phyloP scores from a whole-genome alignment of 169 alveolate genomes.

The Plasmodium inui region DNA sequence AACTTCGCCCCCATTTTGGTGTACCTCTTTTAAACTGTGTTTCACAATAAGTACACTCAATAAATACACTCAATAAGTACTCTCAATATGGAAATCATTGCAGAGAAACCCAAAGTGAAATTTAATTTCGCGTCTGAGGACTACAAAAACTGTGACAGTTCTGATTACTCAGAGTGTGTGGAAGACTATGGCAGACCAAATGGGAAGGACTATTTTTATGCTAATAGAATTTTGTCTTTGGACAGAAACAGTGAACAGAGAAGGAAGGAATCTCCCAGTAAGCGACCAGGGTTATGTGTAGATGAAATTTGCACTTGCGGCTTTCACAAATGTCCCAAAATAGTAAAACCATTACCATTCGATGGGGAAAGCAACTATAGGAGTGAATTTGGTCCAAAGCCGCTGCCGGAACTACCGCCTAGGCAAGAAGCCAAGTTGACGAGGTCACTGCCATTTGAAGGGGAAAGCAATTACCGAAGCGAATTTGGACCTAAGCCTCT shows the following conservation, averaged over 20 bases:
- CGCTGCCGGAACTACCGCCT: conserved; percentile 73
- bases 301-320: conserved; percentile 84
- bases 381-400: conserved; percentile 78
- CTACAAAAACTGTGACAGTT: conserved; percentile 5
- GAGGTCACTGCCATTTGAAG: conserved; percentile 78
- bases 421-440: conserved; percentile 53
- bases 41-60: conserved; percentile 13
- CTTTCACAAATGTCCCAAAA: conserved; percentile 78
- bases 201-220: conserved; percentile 17
- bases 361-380: conserved; percentile 79
- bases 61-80: conserved; percentile 28
- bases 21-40: conserved; percentile 3
- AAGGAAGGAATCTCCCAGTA: conserved; percentile 79
- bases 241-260: conserved; percentile 77
- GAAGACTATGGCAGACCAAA: conserved; percentile 10
- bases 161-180: conserved; percentile 10
- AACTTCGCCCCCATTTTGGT: not conserved
- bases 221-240: conserved; percentile 35
- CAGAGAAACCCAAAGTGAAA: conserved; percentile 56
- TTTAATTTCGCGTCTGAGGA: conserved; percentile 46
- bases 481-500: conserved; percentile 81
- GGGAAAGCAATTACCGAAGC: conserved; percentile 74
- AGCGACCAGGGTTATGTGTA: conserved; percentile 80
- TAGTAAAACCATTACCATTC: conserved; percentile 76
- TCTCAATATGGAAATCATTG: conserved; percentile 39